phyloP scores from a whole-genome alignment of 441 rosid species.

The Corymbia calophylla region DNA sequence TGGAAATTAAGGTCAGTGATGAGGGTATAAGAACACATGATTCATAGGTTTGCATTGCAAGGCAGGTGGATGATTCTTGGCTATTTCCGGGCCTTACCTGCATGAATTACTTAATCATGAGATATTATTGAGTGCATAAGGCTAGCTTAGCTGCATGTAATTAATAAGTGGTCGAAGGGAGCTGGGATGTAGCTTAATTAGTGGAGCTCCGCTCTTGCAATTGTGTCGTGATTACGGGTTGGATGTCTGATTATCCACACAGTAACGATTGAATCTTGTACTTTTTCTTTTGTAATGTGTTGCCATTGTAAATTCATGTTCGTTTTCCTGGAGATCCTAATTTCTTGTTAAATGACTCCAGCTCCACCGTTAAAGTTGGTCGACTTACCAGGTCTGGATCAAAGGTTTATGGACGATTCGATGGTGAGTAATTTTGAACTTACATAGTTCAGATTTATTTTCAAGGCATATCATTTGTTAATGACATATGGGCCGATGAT shows the following conservation, averaged over 20 bases:
- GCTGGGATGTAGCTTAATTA: not conserved
- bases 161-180: not conserved
- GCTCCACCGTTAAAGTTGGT: conserved; percentile 87
- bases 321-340: not conserved
- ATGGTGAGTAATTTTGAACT: conserved; percentile 41
- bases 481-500: not conserved
- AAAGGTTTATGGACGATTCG: conserved; percentile 78
- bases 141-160: not conserved
- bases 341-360: conserved; percentile 17
- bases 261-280: not conserved
- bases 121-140: not conserved
- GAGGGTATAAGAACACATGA: not conserved
- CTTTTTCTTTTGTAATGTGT: not conserved
- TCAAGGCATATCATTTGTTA: not conserved
- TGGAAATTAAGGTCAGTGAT: not conserved
- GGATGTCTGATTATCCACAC: not conserved
- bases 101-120: not conserved
- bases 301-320: not conserved
- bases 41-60: not conserved
- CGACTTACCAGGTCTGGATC: conserved; percentile 96
- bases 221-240: not conserved
- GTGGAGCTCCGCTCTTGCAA: not conserved
- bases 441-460: not conserved
- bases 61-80: not conserved
- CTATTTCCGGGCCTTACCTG: not conserved